These are phyloP conservation scores for Euphorbia celastroides DNA, from an alignment of 441 rosid species.

Conservation along the genomic window DNA sequence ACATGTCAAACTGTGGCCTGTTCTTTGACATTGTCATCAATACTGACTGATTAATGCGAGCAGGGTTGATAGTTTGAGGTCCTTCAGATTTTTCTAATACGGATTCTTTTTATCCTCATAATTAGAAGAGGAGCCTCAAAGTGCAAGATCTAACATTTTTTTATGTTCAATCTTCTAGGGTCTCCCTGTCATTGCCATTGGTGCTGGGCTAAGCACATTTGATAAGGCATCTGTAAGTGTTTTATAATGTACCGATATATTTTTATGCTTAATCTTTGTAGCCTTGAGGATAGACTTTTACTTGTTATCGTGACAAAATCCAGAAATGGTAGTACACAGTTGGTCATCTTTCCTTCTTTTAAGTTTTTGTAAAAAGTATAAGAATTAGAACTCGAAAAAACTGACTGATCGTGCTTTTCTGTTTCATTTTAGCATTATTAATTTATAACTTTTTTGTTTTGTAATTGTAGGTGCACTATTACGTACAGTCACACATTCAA, in stretches of 20 bases:
- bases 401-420: too few relatives aligned
- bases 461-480: constrained; percentile 63
- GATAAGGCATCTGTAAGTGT: constrained; percentile 95
- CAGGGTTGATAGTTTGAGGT: too few relatives aligned
- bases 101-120: not conserved
- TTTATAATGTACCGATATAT: not conserved
- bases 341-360: too few relatives aligned
- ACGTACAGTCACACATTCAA: constrained; percentile 93
- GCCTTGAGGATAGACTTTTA: constrained; percentile 5
- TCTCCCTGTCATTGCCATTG: constrained; percentile 76
- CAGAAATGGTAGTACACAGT: too few relatives aligned
- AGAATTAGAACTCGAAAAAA: too few relatives aligned
- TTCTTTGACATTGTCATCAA: constrained; percentile 12
- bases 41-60: too few relatives aligned
- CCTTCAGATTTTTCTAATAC: too few relatives aligned
- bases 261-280: too few relatives aligned
- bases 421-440: constrained; percentile 12
- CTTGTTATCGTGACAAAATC: not conserved
- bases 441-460: constrained; percentile 10
- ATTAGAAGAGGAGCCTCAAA: not conserved
- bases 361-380: too few relatives aligned
- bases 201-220: constrained; percentile 80
- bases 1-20: too few relatives aligned
- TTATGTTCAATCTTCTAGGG: constrained; percentile 67
- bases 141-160: not conserved